Conservation (phyloP, 768 basidiomycete species). For the Chalciporus pseudorubinellus region DNA sequence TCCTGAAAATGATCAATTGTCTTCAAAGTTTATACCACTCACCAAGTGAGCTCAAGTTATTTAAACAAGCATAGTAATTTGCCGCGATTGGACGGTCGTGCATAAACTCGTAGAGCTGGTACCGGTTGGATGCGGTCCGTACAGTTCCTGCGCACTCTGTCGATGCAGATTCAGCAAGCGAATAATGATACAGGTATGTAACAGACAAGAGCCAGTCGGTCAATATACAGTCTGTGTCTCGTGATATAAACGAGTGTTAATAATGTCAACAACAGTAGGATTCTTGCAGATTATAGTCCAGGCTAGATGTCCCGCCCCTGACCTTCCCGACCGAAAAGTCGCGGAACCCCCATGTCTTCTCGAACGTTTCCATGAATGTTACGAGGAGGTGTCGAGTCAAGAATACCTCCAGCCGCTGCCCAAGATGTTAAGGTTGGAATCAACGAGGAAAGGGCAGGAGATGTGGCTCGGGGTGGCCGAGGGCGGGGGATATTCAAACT, state of each 20-base stretch:
- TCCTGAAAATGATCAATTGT: no score
- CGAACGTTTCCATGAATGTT: slow-evolving; percentile 5
- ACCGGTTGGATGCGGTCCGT: no score
- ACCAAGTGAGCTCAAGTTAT: no score
- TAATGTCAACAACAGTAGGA: background rate
- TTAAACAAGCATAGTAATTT: no score
- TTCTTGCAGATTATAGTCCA: background rate
- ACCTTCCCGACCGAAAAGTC: slow-evolving; percentile 27
- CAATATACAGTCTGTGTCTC: slow-evolving; percentile 4
- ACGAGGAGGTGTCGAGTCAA: slow-evolving; percentile 17
- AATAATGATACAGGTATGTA: slow-evolving; percentile 15
- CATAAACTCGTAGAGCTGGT: no score
- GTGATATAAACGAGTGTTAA: slow-evolving; percentile 1
- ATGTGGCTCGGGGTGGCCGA: slow-evolving; percentile 21
- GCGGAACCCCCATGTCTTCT: slow-evolving; percentile 23
- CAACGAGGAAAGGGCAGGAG: slow-evolving; percentile 25
- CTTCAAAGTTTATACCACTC: no score
- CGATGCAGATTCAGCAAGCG: no score
- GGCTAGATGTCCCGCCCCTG: slow-evolving; percentile 24
- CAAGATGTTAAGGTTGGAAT: slow-evolving; percentile 37
- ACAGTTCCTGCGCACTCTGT: no score
- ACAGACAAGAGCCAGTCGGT: background rate
- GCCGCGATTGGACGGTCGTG: no score
- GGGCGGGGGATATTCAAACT: slow-evolving; percentile 11
- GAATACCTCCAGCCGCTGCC: slow-evolving; percentile 27